phyloP scores from a whole-genome alignment of 2,329 filamentous ascomycete species.

The Cytospora schulzeri region DNA sequence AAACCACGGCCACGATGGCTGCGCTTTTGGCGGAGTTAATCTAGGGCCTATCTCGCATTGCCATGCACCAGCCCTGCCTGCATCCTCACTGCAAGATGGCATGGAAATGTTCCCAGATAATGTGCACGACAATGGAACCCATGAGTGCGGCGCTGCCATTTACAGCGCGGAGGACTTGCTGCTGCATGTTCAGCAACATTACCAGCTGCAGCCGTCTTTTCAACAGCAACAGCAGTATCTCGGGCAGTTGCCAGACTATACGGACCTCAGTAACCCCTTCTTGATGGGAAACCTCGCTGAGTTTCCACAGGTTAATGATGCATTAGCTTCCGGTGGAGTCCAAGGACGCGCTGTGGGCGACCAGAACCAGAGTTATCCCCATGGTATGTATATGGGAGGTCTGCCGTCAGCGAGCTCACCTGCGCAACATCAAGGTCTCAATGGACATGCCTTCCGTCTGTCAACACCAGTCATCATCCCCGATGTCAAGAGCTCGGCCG shows the following conservation, averaged over 20 bases:
- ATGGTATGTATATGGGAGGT: neutral
- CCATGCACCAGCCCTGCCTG: constrained; percentile 17
- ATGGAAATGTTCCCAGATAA: constrained; percentile 7
- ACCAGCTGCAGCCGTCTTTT: neutral
- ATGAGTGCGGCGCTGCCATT: constrained; percentile 14
- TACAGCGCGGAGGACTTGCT: constrained; percentile 1
- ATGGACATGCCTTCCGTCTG: neutral
- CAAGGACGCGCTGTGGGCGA: neutral
- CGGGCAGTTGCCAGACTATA: neutral
- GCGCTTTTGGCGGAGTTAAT: constrained; percentile 4
- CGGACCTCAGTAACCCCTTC: neutral
- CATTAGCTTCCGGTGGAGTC: neutral
- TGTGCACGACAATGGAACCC: neutral
- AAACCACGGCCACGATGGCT: neutral
- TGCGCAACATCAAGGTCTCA: neutral
- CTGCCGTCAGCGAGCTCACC: neutral
- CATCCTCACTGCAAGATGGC: constrained; percentile 2
- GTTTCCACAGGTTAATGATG: neutral
- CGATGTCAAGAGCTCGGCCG: neutral
- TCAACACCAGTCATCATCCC: neutral
- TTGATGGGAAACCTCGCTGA: neutral
- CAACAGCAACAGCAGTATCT: neutral
- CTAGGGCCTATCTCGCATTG: constrained; percentile 12
- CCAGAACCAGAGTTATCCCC: neutral
- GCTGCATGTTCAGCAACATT: constrained; percentile 13